Conservation (phyloP, 495 filamentous ascomycete species). For the Penicillium ucsense region DNA sequence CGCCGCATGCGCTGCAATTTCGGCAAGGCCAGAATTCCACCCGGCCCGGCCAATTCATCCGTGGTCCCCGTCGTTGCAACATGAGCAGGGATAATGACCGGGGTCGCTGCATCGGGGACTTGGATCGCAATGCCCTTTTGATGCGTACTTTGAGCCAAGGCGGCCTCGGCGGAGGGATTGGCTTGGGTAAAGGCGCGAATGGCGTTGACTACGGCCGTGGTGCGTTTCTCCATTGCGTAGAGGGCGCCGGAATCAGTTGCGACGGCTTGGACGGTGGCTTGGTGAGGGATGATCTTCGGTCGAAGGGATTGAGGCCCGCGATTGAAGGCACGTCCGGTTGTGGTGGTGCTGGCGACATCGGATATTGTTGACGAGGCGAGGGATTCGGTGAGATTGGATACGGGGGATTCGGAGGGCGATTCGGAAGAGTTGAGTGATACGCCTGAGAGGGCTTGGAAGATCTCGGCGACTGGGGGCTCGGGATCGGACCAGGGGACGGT, state of each 20-base stretch:
- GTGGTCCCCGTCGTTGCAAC: constrained; percentile 28
- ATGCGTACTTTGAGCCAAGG: constrained; percentile 38
- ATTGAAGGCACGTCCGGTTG: constrained; percentile 9
- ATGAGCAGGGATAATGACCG: constrained; percentile 43
- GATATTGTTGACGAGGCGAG: constrained; percentile 20
- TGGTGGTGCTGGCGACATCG: constrained; percentile 24
- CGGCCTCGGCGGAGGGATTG: constrained; percentile 29
- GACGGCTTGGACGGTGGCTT: constrained; percentile 63
- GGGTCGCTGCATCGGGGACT: constrained; percentile 29
- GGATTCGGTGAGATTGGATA: constrained; percentile 17
- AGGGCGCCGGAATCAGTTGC: constrained; percentile 68
- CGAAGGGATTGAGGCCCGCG: constrained; percentile 9
- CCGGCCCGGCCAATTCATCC: constrained; percentile 34
- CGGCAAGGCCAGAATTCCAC: constrained; percentile 54
- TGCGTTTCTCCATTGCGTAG: constrained; percentile 74
- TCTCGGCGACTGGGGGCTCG: constrained; percentile 51
- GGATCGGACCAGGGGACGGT: constrained; percentile 75
- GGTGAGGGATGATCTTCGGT: constrained; percentile 57
- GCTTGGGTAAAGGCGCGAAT: constrained; percentile 52
- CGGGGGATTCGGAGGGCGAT: constrained; percentile 12
- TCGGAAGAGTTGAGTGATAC: constrained; percentile 22
- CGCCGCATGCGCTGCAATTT: constrained; percentile 74
- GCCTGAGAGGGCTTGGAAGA: constrained; percentile 70
- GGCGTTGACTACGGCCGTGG: constrained; percentile 69
- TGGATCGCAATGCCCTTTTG: constrained; percentile 28